Evolutionary conservation across 768 basidiomycete genomes (phyloP).

Genomic region (Coprinopsis cinerea): DNA sequence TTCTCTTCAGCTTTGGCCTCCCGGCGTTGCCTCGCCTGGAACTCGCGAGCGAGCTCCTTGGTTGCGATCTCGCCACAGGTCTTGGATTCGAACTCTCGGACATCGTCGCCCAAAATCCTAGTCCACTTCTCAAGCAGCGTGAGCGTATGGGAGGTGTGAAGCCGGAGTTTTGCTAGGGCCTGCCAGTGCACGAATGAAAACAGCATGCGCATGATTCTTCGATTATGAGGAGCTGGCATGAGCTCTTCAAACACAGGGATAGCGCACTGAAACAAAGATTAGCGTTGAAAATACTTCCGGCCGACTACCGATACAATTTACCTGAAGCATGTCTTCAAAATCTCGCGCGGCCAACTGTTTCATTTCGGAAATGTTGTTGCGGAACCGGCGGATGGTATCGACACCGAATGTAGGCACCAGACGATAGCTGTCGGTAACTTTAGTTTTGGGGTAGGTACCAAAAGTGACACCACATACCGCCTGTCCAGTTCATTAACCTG

Average conservation of each 20-base stretch:
- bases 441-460: neutral
- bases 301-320: conserved; percentile 11
- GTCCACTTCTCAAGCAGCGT: conserved; percentile 21
- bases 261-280: conserved; percentile 20
- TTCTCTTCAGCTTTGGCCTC: conserved; percentile 11
- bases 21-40: conserved; percentile 7
- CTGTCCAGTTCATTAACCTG: conserved; percentile 24
- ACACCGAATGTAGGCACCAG: conserved; percentile 21
- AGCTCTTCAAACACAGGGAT: conserved; percentile 35
- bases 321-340: conserved; percentile 37
- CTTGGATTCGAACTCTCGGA: conserved; percentile 25
- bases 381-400: conserved; percentile 24
- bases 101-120: conserved; percentile 19
- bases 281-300: neutral
- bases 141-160: conserved; percentile 25
- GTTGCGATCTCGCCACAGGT: conserved; percentile 25
- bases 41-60: conserved; percentile 28
- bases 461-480: conserved; percentile 18
- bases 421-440: conserved; percentile 16
- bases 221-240: conserved; percentile 18
- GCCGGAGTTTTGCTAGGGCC: conserved; percentile 25
- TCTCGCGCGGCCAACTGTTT: conserved; percentile 28
- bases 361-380: conserved; percentile 25
- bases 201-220: conserved; percentile 18
- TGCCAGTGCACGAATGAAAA: conserved; percentile 28